Evolutionary conservation across 352 stramenopile genomes (phyloP).

Genomic region (Pythium aquatile): DNA sequence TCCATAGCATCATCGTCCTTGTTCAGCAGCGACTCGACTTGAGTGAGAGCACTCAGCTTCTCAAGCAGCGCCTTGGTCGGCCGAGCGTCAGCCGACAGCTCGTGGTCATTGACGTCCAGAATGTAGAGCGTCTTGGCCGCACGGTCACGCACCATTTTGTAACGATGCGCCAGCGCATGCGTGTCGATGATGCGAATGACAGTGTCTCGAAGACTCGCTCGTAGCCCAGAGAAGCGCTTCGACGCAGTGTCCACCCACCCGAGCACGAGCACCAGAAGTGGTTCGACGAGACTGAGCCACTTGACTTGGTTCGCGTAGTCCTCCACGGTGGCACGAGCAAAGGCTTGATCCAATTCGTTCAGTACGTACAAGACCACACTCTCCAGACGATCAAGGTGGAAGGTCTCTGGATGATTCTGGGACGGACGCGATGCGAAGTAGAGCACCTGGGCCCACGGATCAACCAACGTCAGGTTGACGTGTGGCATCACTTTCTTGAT

Average conservation of each 20-base stretch:
- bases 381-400: slow-evolving; percentile 29
- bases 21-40: slow-evolving; percentile 5
- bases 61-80: slow-evolving; percentile 7
- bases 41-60: slow-evolving; percentile 16
- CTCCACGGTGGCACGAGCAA: slow-evolving; percentile 50
- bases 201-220: slow-evolving; percentile 22
- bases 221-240: neutral
- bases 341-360: slow-evolving; percentile 54
- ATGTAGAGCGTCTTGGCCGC: slow-evolving; percentile 59
- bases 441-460: slow-evolving; percentile 58
- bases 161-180: slow-evolving; percentile 61
- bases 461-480: slow-evolving; percentile 54
- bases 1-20: slow-evolving; percentile 12
- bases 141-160: slow-evolving; percentile 79
- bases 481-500: slow-evolving; percentile 48
- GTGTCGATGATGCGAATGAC: slow-evolving; percentile 41
- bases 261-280: slow-evolving; percentile 46
- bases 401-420: slow-evolving; percentile 10
- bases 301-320: slow-evolving; percentile 76
- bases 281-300: slow-evolving; percentile 62
- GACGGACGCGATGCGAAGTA: slow-evolving; percentile 46
- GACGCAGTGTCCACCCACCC: neutral
- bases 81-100: neutral
- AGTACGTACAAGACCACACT: slow-evolving; percentile 37
- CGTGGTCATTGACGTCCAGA: slow-evolving; percentile 25